Percentiles rank a stretch among this genome's conserved stretches.
These are phyloP conservation scores for Gracilaria domingensis DNA, from an alignment of 23 red algal species.

Conservation along the genomic window DNA sequence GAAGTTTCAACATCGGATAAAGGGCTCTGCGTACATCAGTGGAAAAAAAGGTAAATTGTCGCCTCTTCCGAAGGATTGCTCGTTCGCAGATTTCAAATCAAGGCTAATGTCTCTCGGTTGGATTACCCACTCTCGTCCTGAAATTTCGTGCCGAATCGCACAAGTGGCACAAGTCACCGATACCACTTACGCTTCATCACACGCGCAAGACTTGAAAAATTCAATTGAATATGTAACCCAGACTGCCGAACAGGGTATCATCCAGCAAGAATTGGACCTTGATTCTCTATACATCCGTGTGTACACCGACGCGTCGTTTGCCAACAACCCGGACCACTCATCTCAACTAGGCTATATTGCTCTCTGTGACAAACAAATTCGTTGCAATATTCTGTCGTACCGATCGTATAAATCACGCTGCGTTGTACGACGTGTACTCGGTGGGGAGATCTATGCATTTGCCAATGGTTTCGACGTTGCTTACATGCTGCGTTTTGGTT, in stretches of 20 bases:
- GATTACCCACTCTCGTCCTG: constrained; percentile 12
- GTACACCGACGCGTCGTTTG: constrained; percentile 54
- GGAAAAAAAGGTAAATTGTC: background rate
- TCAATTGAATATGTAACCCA: too few species aligned
- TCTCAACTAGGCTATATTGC: constrained; percentile 68
- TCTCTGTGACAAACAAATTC: constrained; percentile 41
- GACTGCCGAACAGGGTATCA: background rate
- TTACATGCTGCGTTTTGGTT: constrained; percentile 30
- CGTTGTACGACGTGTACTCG: constrained; percentile 31
- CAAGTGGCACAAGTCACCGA: constrained; percentile 1
- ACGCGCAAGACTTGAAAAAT: too few species aligned
- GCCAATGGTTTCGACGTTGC: constrained; percentile 52
- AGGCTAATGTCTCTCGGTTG: background rate
- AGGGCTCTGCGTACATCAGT: too few species aligned
- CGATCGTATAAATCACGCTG: constrained; percentile 24
- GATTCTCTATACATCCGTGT: constrained; percentile 34
- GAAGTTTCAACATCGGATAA: too few species aligned
- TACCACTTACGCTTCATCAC: background rate
- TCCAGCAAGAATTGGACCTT: background rate
- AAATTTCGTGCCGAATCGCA: background rate
- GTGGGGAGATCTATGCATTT: constrained; percentile 51
- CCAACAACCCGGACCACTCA: constrained; percentile 22
- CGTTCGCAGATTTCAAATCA: background rate
- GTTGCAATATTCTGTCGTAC: constrained; percentile 36
- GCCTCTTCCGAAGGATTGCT: background rate